Conservation (phyloP, 495 filamentous ascomycete genomes). For the Podospora anserina region DNA sequence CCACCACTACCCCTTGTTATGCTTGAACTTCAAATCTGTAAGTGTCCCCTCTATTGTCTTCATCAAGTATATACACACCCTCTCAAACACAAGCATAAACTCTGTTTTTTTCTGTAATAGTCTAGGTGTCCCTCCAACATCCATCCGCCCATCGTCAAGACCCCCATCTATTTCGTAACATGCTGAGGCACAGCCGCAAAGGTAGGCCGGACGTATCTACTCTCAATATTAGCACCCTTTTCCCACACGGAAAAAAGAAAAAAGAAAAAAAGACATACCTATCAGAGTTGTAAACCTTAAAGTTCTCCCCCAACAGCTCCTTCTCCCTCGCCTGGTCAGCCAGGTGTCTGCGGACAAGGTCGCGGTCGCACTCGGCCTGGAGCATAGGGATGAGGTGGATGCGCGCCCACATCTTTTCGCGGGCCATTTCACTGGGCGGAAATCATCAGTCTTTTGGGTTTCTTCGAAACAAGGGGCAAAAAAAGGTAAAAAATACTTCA, state of each 20-base stretch:
- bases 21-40: background rate
- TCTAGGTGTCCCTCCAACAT: background rate
- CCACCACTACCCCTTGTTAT: too few species aligned
- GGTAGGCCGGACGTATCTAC: constrained; percentile 68
- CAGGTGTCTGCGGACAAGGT: constrained; percentile 78
- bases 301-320: constrained; percentile 77
- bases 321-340: constrained; percentile 88
- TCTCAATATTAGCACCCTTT: background rate
- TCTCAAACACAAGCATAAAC: background rate
- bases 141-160: background rate
- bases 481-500: constrained; percentile 62
- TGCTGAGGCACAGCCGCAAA: constrained; percentile 59
- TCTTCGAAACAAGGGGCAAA: background rate
- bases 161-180: constrained; percentile 26
- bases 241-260: background rate
- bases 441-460: background rate
- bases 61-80: constrained; percentile 1
- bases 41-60: too few species aligned
- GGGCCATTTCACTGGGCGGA: constrained; percentile 71
- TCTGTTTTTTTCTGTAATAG: background rate
- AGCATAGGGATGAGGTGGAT: constrained; percentile 89
- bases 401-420: constrained; percentile 96
- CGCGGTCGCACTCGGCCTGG: constrained; percentile 93
- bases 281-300: constrained; percentile 79
- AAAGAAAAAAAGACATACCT: constrained; percentile 54